Conservation (phyloP, 2,329 filamentous ascomycete genomes). For the Cadophora gregata region DNA sequence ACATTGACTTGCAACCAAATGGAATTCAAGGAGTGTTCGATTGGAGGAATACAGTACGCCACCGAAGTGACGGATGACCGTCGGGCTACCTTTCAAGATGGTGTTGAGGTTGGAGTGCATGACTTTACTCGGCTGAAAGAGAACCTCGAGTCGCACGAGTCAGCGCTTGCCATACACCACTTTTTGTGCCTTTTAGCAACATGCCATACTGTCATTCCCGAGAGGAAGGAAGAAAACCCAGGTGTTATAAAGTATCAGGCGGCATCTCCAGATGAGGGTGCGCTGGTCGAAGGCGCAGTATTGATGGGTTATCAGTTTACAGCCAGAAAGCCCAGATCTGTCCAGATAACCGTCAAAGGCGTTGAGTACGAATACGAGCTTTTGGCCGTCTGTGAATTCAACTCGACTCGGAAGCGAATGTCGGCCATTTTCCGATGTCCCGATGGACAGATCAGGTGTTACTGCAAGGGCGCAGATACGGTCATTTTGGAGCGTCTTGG, state of each 20-base stretch:
- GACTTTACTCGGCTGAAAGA: slow-evolving; percentile 69
- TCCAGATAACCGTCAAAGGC: slow-evolving; percentile 80
- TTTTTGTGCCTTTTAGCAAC: slow-evolving; percentile 87
- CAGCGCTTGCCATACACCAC: slow-evolving; percentile 72
- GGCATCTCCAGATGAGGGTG: slow-evolving; percentile 95
- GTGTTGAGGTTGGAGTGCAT: slow-evolving; percentile 72
- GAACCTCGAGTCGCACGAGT: slow-evolving; percentile 64
- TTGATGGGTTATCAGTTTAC: slow-evolving; percentile 87
- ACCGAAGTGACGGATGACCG: slow-evolving; percentile 92
- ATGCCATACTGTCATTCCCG: slow-evolving; percentile 97
- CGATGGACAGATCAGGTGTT: slow-evolving; percentile 91
- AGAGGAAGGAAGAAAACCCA: slow-evolving; percentile 77
- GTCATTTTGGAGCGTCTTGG: slow-evolving; percentile 93
- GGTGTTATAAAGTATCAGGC: slow-evolving; percentile 96
- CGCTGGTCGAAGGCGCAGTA: slow-evolving; percentile 91
- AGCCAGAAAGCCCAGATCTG: slow-evolving; percentile 86
- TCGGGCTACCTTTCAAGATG: slow-evolving; percentile 78
- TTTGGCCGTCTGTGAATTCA: slow-evolving; percentile 98
- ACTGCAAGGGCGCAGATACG: slow-evolving; percentile 96
- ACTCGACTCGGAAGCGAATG: slow-evolving; percentile 97
- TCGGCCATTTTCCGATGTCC: slow-evolving; percentile 96
- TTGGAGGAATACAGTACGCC: slow-evolving; percentile 91
- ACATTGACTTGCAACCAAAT: slow-evolving; percentile 98
- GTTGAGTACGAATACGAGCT: slow-evolving; percentile 83
- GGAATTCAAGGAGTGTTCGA: slow-evolving; percentile 96